phyloP scores from a whole-genome alignment of 2,329 filamentous ascomycete species.

The Rhinocladiella similis region DNA sequence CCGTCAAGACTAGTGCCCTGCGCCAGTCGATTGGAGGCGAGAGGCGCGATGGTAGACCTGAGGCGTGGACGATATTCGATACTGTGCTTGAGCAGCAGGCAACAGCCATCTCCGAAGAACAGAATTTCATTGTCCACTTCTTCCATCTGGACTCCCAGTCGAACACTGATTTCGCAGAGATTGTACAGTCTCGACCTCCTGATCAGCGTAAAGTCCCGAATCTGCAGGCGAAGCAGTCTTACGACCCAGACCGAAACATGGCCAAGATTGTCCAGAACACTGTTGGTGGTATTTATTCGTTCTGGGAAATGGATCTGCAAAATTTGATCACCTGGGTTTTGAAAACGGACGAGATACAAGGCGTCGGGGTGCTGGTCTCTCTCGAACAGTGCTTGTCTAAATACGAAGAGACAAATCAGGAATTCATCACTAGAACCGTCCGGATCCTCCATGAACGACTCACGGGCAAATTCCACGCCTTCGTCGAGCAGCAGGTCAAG shows the following conservation, averaged over 20 bases:
- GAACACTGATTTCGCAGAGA: constrained; percentile 78
- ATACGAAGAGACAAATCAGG: constrained; percentile 87
- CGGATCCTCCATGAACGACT: constrained; percentile 77
- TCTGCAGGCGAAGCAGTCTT: constrained; percentile 70
- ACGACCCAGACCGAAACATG: constrained; percentile 84
- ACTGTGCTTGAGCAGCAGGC: constrained; percentile 78
- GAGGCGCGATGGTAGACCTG: constrained; percentile 63
- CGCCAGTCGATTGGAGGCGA: constrained; percentile 47
- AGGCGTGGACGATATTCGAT: constrained; percentile 79
- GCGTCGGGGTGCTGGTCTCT: constrained; percentile 78
- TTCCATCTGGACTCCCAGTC: constrained; percentile 91
- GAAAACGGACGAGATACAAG: constrained; percentile 81
- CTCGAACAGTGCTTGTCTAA: constrained; percentile 77
- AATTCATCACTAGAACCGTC: constrained; percentile 77
- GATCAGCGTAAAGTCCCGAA: constrained; percentile 71
- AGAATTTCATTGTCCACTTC: constrained; percentile 96
- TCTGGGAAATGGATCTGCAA: constrained; percentile 76
- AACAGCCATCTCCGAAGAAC: constrained; percentile 84
- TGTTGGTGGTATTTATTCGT: constrained; percentile 86
- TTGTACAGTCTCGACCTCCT: constrained; percentile 66
- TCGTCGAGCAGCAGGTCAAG: constrained; percentile 91
- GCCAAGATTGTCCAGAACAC: constrained; percentile 80
- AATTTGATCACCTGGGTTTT: constrained; percentile 81
- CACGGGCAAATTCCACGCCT: constrained; percentile 76
- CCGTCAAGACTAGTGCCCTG: constrained; percentile 51